Percentiles rank a stretch among this genome's conserved stretches.
phyloP scores from a whole-genome alignment of 192 early-diverging fungal genomes.

The Endogone sp. region DNA sequence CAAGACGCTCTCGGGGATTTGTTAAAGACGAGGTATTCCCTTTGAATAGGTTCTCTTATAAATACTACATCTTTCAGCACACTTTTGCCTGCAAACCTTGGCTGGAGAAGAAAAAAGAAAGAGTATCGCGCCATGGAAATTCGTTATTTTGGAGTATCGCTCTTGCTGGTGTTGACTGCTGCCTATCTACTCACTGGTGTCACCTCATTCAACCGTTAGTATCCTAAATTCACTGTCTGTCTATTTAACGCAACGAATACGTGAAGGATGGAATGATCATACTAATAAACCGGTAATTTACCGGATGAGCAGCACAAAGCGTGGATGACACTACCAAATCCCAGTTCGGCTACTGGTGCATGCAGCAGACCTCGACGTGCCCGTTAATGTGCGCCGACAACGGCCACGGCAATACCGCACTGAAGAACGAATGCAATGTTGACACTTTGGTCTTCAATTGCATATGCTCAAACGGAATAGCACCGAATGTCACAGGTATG shows the following conservation, averaged over 20 bases:
- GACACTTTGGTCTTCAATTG: slow-evolving; percentile 6
- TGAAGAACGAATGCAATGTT: slow-evolving; percentile 2
- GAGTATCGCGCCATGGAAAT: too few species aligned
- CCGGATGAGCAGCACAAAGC: slow-evolving; percentile 1
- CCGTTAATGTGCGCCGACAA: slow-evolving; percentile 13
- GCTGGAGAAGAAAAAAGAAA: too few species aligned
- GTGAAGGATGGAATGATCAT: too few species aligned
- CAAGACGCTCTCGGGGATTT: too few species aligned
- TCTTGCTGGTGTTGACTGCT: background rate
- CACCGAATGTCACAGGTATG: slow-evolving; percentile 13
- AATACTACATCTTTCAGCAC: too few species aligned
- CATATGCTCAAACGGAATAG: slow-evolving; percentile 1
- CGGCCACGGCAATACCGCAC: background rate
- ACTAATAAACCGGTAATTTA: background rate
- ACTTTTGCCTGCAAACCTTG: too few species aligned
- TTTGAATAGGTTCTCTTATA: too few species aligned
- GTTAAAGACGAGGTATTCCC: too few species aligned
- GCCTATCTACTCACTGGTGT: background rate
- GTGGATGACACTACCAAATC: slow-evolving; percentile 5
- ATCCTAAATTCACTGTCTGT: background rate
- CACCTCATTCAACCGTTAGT: background rate
- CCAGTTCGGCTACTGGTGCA: slow-evolving; percentile 16
- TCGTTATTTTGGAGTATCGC: too few species aligned
- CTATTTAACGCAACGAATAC: too few species aligned
- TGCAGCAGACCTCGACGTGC: slow-evolving; percentile 12